phyloP scores from a whole-genome alignment of 2,329 filamentous ascomycete genomes.

The Colletotrichum noveboracense region DNA sequence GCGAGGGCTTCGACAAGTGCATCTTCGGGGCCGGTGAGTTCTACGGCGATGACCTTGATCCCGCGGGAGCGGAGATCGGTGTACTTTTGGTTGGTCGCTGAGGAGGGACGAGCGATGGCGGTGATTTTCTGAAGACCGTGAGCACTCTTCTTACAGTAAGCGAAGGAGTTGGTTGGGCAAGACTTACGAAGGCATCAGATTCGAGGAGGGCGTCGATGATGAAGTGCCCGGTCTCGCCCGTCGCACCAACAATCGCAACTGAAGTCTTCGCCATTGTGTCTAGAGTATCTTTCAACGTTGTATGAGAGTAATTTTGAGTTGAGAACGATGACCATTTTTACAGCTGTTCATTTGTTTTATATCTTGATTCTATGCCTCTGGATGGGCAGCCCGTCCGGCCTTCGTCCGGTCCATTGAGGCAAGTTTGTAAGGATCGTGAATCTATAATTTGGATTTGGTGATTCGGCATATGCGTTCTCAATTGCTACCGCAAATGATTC shows the following conservation, averaged over 20 bases:
- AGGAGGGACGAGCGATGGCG: slow-evolving; percentile 51
- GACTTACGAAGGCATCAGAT: slow-evolving; percentile 30
- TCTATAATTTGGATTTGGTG: background rate
- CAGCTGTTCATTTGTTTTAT: accelerated
- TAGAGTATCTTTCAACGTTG: background rate
- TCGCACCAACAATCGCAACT: slow-evolving; percentile 43
- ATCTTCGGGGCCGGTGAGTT: slow-evolving; percentile 45
- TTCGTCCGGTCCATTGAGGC: background rate
- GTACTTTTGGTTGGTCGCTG: slow-evolving; percentile 39
- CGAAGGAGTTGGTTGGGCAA: background rate
- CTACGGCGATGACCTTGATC: slow-evolving; percentile 46
- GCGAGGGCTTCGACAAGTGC: slow-evolving; percentile 44
- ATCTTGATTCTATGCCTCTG: accelerated
- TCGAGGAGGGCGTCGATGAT: slow-evolving; percentile 42
- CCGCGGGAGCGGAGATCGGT: slow-evolving; percentile 41
- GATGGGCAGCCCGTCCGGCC: background rate
- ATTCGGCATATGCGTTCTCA: background rate
- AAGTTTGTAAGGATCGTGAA: background rate
- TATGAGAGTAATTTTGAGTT: background rate
- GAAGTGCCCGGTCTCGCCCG: slow-evolving; percentile 43
- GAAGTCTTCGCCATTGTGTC: background rate
- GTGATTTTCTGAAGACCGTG: slow-evolving; percentile 44
- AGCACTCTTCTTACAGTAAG: background rate
- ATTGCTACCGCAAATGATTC: background rate
- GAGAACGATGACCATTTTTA: background rate